Base-by-base conservation (phyloP, 2,329 filamentous ascomycete genomes). In the Colletotrichum zoysiae region DNA sequence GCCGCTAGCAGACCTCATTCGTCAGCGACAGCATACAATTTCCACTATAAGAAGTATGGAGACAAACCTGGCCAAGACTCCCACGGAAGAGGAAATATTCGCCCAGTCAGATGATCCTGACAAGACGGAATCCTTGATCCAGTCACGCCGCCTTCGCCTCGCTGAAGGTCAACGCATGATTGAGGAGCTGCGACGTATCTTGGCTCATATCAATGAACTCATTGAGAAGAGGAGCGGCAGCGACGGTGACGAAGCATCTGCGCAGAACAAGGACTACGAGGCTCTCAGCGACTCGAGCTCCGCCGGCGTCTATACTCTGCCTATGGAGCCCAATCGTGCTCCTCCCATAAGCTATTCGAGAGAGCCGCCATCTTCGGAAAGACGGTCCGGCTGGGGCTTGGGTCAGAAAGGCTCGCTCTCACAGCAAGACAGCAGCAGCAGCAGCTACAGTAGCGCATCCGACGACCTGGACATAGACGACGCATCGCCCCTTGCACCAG, bases 401-500 rank as follows among this genome's bases (percentile, higher is more conserved):
- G 66, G 60, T 20, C 53, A 65, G 33, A 67, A 70, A 35, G 48
- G 20, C 56, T 42, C 59, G 20, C 26, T 59, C 12, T 61, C 67
- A 5, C 60, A 60, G 20, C 65, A 64, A 14, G 61, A 55, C 46
- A 65, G 70, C 59, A 62, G 55, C 42, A 58, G 44, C 50, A 23
- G 12, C 30, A 53, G 38, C 33, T 23, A n/a, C 18, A 35, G 53
- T 4, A 16, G 55, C 12, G 38, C 11, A 18, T 65, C 56, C n/a
- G 69, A 72, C 50, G 68, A 78, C 57, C 40, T 50, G 46, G 71
- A 76, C 33, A 76, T 78, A 26, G 77, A 81, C 6, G 84, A 86
- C 67, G 84, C 82, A 48, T 86, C 85, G 1, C 85, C 85, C 33
- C 74, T 85, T 14, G 78, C 84, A 9, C 56, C 79, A 74, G 75